These are phyloP conservation scores for Puccinia novopanici DNA, from an alignment of 1,284 basidiomycete genomes.

Conservation along the genomic window DNA sequence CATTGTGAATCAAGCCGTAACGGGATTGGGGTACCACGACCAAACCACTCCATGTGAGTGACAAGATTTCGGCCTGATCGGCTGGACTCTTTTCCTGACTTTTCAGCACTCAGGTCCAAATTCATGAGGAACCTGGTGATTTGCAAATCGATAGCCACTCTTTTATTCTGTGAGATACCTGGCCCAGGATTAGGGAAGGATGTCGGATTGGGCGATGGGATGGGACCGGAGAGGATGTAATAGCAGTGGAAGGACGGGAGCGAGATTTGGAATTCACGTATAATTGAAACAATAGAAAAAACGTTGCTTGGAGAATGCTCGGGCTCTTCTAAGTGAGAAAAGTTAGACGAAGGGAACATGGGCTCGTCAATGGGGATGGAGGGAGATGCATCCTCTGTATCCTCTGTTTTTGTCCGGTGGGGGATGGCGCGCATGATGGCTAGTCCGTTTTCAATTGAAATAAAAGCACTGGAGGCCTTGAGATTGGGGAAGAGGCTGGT, in stretches of 20 bases:
- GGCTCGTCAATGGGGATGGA: conserved; percentile 10
- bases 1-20: conserved; percentile 35
- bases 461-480: conserved; percentile 17
- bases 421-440: conserved; percentile 15
- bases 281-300: conserved; percentile 9
- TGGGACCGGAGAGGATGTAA: conserved; percentile 21
- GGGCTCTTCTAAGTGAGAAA: conserved; percentile 5
- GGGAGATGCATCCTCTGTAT: neutral
- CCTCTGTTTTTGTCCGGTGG: neutral
- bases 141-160: conserved; percentile 17
- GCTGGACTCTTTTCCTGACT: conserved; percentile 2
- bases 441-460: conserved; percentile 26
- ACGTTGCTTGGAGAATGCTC: neutral
- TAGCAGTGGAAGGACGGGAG: conserved; percentile 6
- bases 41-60: conserved; percentile 50
- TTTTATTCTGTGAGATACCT: conserved; percentile 4
- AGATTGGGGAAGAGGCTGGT: conserved; percentile 7
- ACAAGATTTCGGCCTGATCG: conserved; percentile 12
- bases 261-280: conserved; percentile 32
- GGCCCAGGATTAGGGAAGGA: neutral
- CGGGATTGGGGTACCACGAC: conserved; percentile 19
- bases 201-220: neutral
- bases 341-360: neutral
- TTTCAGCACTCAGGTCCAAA: conserved; percentile 45
- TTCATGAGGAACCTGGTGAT: conserved; percentile 32